A percentile compares a stretch with the other conserved stretches of the same genome.
These are phyloP conservation scores for Pythium coloratum DNA, from an alignment of 352 stramenopile genomes.

Conservation along the genomic window DNA sequence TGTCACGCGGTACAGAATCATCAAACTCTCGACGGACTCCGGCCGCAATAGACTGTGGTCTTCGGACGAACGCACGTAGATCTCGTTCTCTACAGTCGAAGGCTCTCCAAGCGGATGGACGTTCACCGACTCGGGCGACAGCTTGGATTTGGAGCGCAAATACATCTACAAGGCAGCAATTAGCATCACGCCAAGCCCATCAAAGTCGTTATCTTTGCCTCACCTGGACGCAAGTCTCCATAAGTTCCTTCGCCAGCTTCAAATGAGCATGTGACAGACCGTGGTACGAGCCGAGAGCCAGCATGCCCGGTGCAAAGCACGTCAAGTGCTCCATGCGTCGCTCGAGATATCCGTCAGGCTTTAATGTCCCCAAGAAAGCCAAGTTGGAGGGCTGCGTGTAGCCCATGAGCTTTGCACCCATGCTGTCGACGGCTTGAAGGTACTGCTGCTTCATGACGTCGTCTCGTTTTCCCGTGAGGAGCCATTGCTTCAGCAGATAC, in stretches of 20 bases:
- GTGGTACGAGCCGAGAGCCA: slow-evolving; percentile 65
- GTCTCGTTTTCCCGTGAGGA: slow-evolving; percentile 53
- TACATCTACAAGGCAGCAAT: slow-evolving; percentile 59
- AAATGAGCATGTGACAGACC: slow-evolving; percentile 58
- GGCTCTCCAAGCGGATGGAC: slow-evolving; percentile 33
- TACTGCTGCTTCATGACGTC: slow-evolving; percentile 47
- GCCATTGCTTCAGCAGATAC: slow-evolving; percentile 83
- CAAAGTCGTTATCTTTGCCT: no score
- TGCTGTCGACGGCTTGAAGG: slow-evolving; percentile 46
- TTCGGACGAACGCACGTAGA: slow-evolving; percentile 45
- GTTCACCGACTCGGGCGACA: slow-evolving; percentile 73
- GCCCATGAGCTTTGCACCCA: slow-evolving; percentile 40
- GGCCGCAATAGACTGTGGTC: slow-evolving; percentile 81
- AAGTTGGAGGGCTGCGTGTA: slow-evolving; percentile 39
- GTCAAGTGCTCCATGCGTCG: slow-evolving; percentile 82
- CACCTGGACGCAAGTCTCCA: slow-evolving; percentile 70
- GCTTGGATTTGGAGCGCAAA: slow-evolving; percentile 40
- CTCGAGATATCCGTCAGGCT: slow-evolving; percentile 23
- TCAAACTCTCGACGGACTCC: slow-evolving; percentile 89
- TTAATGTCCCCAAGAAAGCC: slow-evolving; percentile 44
- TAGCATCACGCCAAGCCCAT: no score
- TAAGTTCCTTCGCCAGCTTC: slow-evolving; percentile 66
- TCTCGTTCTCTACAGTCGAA: neutral
- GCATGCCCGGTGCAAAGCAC: slow-evolving; percentile 86
- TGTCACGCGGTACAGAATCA: slow-evolving; percentile 87